phyloP scores from a whole-genome alignment of 2,329 filamentous ascomycete genomes.

The Dactylellina parvicollis region DNA sequence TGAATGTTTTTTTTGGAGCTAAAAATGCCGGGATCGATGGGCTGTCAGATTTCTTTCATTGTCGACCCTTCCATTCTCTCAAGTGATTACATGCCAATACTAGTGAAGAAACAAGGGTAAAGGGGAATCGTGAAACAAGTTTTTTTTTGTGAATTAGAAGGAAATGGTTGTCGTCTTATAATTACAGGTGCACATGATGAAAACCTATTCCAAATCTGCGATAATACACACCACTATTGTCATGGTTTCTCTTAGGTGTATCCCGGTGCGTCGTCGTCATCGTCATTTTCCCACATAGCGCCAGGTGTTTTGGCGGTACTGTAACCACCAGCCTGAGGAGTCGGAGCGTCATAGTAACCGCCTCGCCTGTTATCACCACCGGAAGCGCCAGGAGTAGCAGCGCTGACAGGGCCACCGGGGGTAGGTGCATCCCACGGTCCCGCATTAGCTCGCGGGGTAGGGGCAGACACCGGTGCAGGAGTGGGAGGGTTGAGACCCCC shows the following conservation, averaged over 20 bases:
- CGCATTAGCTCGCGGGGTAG: constrained; percentile 72
- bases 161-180: too few species aligned
- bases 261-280: constrained; percentile 46
- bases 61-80: background rate
- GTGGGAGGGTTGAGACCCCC: constrained; percentile 67
- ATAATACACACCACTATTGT: background rate
- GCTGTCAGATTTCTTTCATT: background rate
- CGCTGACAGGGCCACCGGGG: constrained; percentile 65
- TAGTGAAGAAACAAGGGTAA: background rate
- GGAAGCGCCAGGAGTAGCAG: constrained; percentile 65
- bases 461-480: constrained; percentile 68
- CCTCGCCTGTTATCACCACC: constrained; percentile 56
- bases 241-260: constrained; percentile 22
- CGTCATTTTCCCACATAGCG: constrained; percentile 43
- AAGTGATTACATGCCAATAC: constrained; percentile 9
- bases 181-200: constrained; percentile 29
- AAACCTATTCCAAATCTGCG: constrained; percentile 23
- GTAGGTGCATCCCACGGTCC: constrained; percentile 63
- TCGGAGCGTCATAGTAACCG: constrained; percentile 70
- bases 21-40: background rate
- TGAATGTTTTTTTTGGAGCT: too few species aligned
- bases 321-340: constrained; percentile 64
- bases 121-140: background rate
- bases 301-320: constrained; percentile 65
- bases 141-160: too few species aligned